Base-by-base conservation (phyloP, 1,284 basidiomycete species). In the Pisolithus thermaeus region DNA sequence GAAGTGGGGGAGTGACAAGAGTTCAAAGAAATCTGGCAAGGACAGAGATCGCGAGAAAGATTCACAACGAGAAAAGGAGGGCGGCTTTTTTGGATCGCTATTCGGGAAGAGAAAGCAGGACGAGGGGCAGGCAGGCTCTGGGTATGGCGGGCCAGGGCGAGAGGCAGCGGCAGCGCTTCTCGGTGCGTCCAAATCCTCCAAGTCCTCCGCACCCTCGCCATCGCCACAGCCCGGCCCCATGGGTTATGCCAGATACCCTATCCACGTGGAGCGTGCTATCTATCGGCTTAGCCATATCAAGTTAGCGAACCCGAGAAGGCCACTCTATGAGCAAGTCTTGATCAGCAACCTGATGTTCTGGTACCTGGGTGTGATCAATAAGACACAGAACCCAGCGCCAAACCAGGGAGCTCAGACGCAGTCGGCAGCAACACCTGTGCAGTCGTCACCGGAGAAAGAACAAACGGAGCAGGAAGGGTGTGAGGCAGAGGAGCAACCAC, bases 331-430 rank as follows among this genome's bases (percentile, higher is more conserved):
- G 73, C 96, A 99, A 70, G 96, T 99, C 47, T 74, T 99, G 55
- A 99, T 99, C 69, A 97, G 93, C 62, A 99, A 99, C 69, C 77
- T 99, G 59, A 99, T 98, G 95, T 99, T 99, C 77, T 99, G 96
- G 96, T 99, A 99, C 68, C 79, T 99, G 38, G 91, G 92, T n/a
- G 83, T 99, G 57, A 97, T 99, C 71, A 97, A 98, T 68, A 93
- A 89, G 71, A 77, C 83, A 28, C 84, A 83, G 63, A 78, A 70
- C 45, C 64, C 74, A 16, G 58, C 71, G 27, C 52, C 58, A 14
- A 53, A 71, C 16, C 59, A 70, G 42, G 56, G 59, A 12, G 61
- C 58, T 50, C 65, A 36, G 30, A 46, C 55, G 2, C 56, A 56
- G 46, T 45, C 58, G 43, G 47, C 20, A 11, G 59, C 54, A 39